Evolutionary conservation across 2,329 filamentous ascomycete genomes (phyloP), one percentile per base, ranked within the genome.

Genomic region (Aspergillus calidoustus): DNA sequence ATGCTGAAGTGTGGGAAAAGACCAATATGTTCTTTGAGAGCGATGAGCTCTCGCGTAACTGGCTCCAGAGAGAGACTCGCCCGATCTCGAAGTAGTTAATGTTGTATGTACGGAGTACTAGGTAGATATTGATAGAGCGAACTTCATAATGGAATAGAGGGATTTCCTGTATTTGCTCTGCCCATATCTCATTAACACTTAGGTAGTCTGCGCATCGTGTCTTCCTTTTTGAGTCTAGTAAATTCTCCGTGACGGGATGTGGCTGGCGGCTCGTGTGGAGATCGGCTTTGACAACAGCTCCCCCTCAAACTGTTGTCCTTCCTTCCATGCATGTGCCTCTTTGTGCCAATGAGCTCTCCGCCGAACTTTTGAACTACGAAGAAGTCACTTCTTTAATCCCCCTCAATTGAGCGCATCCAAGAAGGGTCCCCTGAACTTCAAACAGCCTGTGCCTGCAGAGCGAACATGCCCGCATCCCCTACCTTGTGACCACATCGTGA

Each of bases 41-140:
- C 2, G 92, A 96, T 73, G 80, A 87, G 53, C 74, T 90, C 68
- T 91, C 92, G 1, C 80, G 86, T 76, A 86, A 85, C 59, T 99
- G 94, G 94, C 81, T 99, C 70, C 86, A 91, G 80, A 87, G 91
- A 71, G 95, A 99, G 81, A 96, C 91, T n/a, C 83, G 85, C 71
- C 86, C 88, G 6, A 84, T 89, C 66, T 85, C 71, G 30, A 78
- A 75, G 63, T 74, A 71, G 69, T 30, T 19, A 19, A 19, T 19
- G 19, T 19, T n/a, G 38, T 28, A 28, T 28, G 25, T 28, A 28
- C 6, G 28, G 41, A 43, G 44, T 55, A 30, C 22, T 23, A 34
- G 25, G 48, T 57, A 44, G 22, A 51, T 46, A 50, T 22, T 49
- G 47, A 22, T 57, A 44, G 47, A 51, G 19, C 30, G 15, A 22